These are phyloP conservation scores for Phytophthora pisi DNA, from an alignment of 352 stramenopile species.

Conservation along the genomic window DNA sequence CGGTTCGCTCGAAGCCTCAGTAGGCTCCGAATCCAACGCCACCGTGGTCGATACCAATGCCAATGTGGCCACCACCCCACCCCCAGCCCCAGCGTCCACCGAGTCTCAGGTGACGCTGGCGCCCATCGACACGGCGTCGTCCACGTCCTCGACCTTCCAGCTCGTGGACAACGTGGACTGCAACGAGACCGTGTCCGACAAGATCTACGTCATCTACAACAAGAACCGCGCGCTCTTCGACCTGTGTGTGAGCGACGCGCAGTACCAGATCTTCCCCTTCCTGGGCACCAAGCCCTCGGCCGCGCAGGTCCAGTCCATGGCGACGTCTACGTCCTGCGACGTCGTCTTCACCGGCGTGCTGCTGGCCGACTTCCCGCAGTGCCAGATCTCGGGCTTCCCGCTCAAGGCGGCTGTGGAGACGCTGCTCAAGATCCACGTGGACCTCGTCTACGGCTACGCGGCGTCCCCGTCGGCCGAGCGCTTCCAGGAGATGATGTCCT, in stretches of 20 bases:
- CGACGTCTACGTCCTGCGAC: conserved; percentile 44
- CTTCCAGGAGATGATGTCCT: conserved; percentile 54
- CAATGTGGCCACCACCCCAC: background rate
- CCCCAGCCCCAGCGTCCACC: conserved; percentile 10
- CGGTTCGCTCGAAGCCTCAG: conserved; percentile 15
- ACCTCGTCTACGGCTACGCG: conserved; percentile 27
- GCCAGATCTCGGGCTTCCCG: conserved; percentile 54
- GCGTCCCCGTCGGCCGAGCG: conserved; percentile 35
- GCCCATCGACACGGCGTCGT: conserved; percentile 42
- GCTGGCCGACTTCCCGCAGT: conserved; percentile 48
- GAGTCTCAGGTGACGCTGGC: conserved; percentile 18
- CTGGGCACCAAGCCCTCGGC: conserved; percentile 50
- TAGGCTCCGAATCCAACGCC: conserved; percentile 10
- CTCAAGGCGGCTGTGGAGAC: conserved; percentile 62
- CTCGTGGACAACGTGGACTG: conserved; percentile 49
- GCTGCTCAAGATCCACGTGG: conserved; percentile 61
- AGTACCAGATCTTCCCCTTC: conserved; percentile 71
- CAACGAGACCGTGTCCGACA: conserved; percentile 47
- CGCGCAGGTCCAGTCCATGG: conserved; percentile 42
- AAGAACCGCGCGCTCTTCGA: conserved; percentile 64
- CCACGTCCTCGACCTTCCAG: conserved; percentile 55
- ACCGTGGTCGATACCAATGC: background rate
- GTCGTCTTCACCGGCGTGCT: conserved; percentile 57
- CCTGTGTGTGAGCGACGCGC: conserved; percentile 45
- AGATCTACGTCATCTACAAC: conserved; percentile 53